Evolutionary conservation across 2,329 filamentous ascomycete genomes (phyloP), one percentile per base, ranked within the genome.

Genomic region (Venturiaceae sp.): DNA sequence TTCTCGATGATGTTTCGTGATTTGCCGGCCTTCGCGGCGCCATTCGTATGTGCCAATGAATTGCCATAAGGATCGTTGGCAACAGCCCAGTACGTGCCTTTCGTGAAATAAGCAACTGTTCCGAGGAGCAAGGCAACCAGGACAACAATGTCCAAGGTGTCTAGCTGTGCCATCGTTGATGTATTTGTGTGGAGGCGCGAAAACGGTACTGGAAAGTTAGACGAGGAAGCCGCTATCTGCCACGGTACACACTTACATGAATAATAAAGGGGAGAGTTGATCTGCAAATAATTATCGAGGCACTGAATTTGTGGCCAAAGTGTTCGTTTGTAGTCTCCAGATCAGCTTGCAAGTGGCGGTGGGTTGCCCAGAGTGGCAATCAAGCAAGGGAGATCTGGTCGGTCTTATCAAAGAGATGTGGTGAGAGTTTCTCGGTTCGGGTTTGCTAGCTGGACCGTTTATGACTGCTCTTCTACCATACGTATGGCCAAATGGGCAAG

Each of bases 41-140:
- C 84, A 66, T 74, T 72, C 69, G 83, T 82, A 71, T 83, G 84
- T 66, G 85, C 80, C 66, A 90, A 83, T 55, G 87, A 84, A 67
- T 80, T 83, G 64, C 89, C 88, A 73, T 96, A 96, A 26, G 92
- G 90, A 71, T 96, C 91, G 71, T 94, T 94, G 64, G 83, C 81
- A 56, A 95, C 81, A 30, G 83, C 92, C 92, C 92, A 99, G 73
- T 94, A 86, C 64, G 87, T 94, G 68, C 94, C 94, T 73, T 99
- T 99, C 65, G 94, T 97, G 76, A 99, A 95, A 77, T 97, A 99
- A 69, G 92, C 94, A 61, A 92, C 72, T 53, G 91, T 96, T 64
- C 90, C 94, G 60, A 95, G 72, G 58, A 97, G 82, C 66, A 99
- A 86, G 60, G 83, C 83, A 62, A 84, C 83, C 64, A 99, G 88